Percentiles rank a stretch among this genome's conserved stretches.
phyloP scores from a whole-genome alignment of 2,329 filamentous ascomycete species.

The Aureobasidium melanogenum region DNA sequence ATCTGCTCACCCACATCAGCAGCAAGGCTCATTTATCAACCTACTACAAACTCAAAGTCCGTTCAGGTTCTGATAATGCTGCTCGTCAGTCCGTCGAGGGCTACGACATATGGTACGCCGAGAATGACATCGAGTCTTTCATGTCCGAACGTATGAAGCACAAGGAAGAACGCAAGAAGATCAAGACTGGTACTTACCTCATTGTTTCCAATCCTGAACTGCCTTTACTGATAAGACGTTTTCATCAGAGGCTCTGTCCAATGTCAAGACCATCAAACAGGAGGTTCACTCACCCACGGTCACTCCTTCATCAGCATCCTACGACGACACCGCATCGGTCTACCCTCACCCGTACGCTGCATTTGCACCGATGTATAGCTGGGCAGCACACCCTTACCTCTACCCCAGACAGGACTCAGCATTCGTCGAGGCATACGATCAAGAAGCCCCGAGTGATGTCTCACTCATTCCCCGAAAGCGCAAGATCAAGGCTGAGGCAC shows the following conservation, averaged over 20 bases:
- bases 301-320: conserved; percentile 21
- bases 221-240: background rate
- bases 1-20: conserved; percentile 82
- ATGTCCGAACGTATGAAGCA: conserved; percentile 69
- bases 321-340: background rate
- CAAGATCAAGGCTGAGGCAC: background rate
- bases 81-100: conserved; percentile 53
- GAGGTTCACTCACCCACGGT: background rate
- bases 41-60: conserved; percentile 72
- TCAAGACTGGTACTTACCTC: conserved; percentile 5
- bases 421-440: conserved; percentile 18
- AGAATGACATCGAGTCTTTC: conserved; percentile 60
- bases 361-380: conserved; percentile 6
- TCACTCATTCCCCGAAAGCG: background rate
- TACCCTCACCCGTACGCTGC: background rate
- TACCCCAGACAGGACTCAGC: background rate
- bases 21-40: conserved; percentile 88
- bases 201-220: background rate
- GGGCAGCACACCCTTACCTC: background rate
- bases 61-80: conserved; percentile 53
- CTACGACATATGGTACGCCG: conserved; percentile 72
- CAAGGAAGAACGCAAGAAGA: conserved; percentile 45
- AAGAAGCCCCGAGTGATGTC: conserved; percentile 16
- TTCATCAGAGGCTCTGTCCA: background rate
- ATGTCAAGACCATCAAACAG: background rate